Base-by-base conservation (phyloP, 768 basidiomycete species). In the Rhizopogon vinicolor region DNA sequence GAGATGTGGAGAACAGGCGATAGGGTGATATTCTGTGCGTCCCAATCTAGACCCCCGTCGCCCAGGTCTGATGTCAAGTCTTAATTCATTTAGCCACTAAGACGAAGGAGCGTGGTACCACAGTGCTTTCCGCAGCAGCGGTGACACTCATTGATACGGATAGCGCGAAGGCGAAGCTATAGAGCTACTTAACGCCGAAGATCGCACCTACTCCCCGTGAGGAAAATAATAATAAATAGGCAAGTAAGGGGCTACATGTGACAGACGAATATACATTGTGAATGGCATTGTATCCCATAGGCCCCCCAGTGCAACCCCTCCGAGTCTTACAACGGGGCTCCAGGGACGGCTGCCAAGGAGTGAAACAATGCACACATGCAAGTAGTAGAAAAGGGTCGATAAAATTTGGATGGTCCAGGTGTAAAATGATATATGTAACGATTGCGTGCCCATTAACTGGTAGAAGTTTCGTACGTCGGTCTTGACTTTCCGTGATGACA, bases 1-100 rank as follows among this genome's bases (percentile, higher is more conserved):
- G 86, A 92, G 68, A 98, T 98, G 96, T 99, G 97, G 97, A 97
- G 94, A 69, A 93, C 97, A 63, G 91, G 87, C 2, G 71, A 80
- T 58, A 97, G 86, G 72, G 86, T 98, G 53, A 85, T 98, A 49
- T 99, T 99, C 70, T 76, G 93, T 97, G 62, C 68, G 92, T 80
- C 9, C 25, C 19, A 8, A 10, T 40, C 33, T 14, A 28, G 19
- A 33, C 31, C 14, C 39, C 18, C 19, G 1, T 46, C 10, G 45
- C 8, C 16, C 19, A 35, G 19, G 31, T 35, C 19, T 41, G 40
- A 31, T 41, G 58, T 25, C 31, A 31, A 29, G 8, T n/a, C n/a
- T 48, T 39, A 44, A 45, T 54, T 56, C 33, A 19, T 37, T 29
- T 39, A 98, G 95, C 75, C 51, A 83, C 86, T 25, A 97, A 93